These are phyloP conservation scores for Aegilops sharonensis DNA, from an alignment of 176 grass and related monocot genomes.

Conservation along the genomic window DNA sequence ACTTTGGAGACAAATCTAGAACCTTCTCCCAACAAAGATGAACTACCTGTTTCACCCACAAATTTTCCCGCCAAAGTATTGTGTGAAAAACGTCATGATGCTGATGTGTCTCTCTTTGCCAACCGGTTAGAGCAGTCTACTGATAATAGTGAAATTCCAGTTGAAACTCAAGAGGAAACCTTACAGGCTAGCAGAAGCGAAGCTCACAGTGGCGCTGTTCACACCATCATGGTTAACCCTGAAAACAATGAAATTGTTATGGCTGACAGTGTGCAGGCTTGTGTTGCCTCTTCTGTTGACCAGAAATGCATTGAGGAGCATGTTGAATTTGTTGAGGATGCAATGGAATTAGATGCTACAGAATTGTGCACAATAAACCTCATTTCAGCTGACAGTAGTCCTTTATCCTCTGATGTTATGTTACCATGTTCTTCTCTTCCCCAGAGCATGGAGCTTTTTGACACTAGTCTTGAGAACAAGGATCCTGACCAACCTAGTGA, in stretches of 20 bases:
- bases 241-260: slow-evolving; percentile 4
- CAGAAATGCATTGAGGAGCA: neutral
- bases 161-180: neutral
- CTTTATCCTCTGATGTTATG: slow-evolving; percentile 26
- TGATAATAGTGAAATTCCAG: slow-evolving; percentile 20
- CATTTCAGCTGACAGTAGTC: neutral
- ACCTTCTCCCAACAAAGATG: slow-evolving; percentile 23
- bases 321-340: slow-evolving; percentile 22
- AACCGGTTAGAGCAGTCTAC: slow-evolving; percentile 21
- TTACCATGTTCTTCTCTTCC: slow-evolving; percentile 7
- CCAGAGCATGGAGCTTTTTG: slow-evolving; percentile 9
- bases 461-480: neutral
- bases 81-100: neutral
- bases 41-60: slow-evolving; percentile 15
- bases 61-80: slow-evolving; percentile 36
- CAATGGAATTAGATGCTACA: slow-evolving; percentile 38
- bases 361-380: slow-evolving; percentile 6
- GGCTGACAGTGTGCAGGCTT: slow-evolving; percentile 4
- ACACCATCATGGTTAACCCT: neutral
- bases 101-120: slow-evolving; percentile 19
- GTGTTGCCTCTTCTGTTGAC: neutral
- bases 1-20: slow-evolving; percentile 46
- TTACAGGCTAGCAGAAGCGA: slow-evolving; percentile 12
- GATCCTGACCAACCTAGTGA: neutral
- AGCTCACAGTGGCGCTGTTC: neutral